Base-by-base conservation (phyloP, 108 stramenopile species). In the Nitzschia sp. region DNA sequence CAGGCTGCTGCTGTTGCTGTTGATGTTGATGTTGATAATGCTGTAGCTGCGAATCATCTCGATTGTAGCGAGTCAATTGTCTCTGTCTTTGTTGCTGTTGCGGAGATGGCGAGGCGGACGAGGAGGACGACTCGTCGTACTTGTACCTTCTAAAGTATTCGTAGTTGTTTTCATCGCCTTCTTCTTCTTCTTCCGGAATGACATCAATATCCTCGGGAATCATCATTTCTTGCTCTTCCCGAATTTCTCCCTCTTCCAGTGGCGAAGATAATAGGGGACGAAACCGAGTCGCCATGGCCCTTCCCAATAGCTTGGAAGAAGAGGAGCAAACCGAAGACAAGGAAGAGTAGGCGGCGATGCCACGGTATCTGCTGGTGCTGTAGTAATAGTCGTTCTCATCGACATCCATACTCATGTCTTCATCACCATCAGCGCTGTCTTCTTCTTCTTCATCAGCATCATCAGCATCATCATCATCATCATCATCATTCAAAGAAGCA, bases 261-360 rank as follows among this genome's bases (percentile, higher is more conserved):
- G 48, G 19, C 8, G 13, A 13, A 41, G 9, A 9, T 41, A 8
- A 4, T 21, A 8, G 48, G 4, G 16, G 9, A 19, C 19, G 48
- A 50, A 50, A 50, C 5, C 48, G 48, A n/a, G 48, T 50, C n/a
- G n/a, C n/a, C 48, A 50, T n/a, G 48, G 48, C 48, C 19, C 48
- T 8, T 21, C 19, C 38, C 38, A 41, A n/a, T 16, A 50, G 19
- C 48, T 8, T 21, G 4, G 48, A 50, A 16, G 48, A 50, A 16
- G 21, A 4, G 48, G 19, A 11, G 21, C 19, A 21, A 5, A 22
- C 8, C 48, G 48, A 50, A 22, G 19, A 19, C 4, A 22, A n/a
- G 21, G 21, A 50, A n/a, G n/a, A n/a, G n/a, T n/a, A n/a, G n/a
- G n/a, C 48, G 13, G 19, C 19, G 48, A 50, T 21, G 4, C 48